Evolutionary conservation across 805 yeast genomes (phyloP), one percentile per base, ranked within the genome.

Genomic region (Alloascoidea africana): DNA sequence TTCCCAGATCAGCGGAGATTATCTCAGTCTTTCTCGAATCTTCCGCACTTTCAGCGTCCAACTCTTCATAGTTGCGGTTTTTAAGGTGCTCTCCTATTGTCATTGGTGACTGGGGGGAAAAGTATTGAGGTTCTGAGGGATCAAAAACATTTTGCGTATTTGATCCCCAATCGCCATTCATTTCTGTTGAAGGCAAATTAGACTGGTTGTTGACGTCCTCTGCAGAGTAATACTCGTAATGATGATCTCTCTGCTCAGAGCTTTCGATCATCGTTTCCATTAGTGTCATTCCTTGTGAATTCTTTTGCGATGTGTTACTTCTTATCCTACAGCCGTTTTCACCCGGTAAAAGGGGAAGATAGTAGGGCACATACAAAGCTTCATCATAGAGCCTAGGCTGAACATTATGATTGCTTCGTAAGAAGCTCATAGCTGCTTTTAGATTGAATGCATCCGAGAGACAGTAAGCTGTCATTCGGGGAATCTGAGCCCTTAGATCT

Each of bases 91-190:
- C n/a, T n/a, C n/a, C n/a, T n/a, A n/a, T n/a, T n/a, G n/a, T n/a
- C n/a, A n/a, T n/a, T n/a, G 18, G n/a, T 16, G 17, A 39, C 14
- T 46, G 39, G 2, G 61, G 62, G 2, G 87, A 78, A 56, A 86
- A 86, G 50, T 70, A 84, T 50, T 86, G 96, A 0, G 96, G 96
- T 51, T 86, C 96, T 13, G 86, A 74, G 0, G 96, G 96, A 53
- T 86, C 85, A 54, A 84, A 83, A n/a, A 77, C 75, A 17, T 42
- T 23, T 23, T 23, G 30, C 8, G 8, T 51, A 44, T 44, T 51
- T 4, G 54, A 52, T 36, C 56, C 60, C 32, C 60, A 47, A 35
- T 56, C 65, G 41, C 55, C 60, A 41, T 56, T 60, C 42, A 54
- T 32, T 27, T 8, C 35, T 35, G 16, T 68, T 41, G 63, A 62